Evolutionary conservation across 2,329 filamentous ascomycete genomes (phyloP).

Genomic region (Pestalotiopsis sp.): DNA sequence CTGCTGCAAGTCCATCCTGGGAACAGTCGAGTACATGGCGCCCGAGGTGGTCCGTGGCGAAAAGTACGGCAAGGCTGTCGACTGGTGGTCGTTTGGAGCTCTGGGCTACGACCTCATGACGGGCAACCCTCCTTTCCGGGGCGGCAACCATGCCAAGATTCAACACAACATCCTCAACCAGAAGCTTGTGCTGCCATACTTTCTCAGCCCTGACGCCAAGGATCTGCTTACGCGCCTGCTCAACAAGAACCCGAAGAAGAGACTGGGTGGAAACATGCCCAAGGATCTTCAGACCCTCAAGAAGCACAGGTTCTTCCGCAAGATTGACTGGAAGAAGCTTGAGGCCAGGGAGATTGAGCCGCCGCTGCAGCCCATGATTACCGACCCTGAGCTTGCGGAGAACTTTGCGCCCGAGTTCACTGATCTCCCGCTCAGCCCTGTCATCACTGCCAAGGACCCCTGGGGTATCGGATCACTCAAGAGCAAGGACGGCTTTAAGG

Average conservation of each 20-base stretch:
- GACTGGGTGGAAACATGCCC: constrained; percentile 84
- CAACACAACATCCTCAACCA: constrained; percentile 95
- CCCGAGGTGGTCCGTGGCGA: constrained; percentile 89
- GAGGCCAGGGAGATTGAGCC: constrained; percentile 81
- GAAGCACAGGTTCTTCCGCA: constrained; percentile 93
- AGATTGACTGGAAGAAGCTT: constrained; percentile 91
- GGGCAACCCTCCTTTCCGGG: constrained; percentile 87
- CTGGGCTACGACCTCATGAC: constrained; percentile 92
- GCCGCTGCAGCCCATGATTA: constrained; percentile 91
- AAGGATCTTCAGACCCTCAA: constrained; percentile 87
- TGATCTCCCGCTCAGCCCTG: constrained; percentile 77
- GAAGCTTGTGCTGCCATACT: constrained; percentile 88
- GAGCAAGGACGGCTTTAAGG: constrained; percentile 42
- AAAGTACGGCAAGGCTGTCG: constrained; percentile 90
- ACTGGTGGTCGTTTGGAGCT: constrained; percentile 98
- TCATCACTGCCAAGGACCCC: constrained; percentile 49
- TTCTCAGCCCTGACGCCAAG: constrained; percentile 87
- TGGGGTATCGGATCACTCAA: constrained; percentile 38
- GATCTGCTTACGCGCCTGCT: constrained; percentile 88
- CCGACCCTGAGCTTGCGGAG: constrained; percentile 92
- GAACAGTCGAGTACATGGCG: constrained; percentile 98
- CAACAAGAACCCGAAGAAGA: constrained; percentile 89
- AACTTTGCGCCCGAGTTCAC: constrained; percentile 97
- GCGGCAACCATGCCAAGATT: constrained; percentile 90
- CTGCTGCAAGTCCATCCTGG: constrained; percentile 85